Base-by-base conservation (phyloP, 768 basidiomycete species). In the Termitomyces sp. region DNA sequence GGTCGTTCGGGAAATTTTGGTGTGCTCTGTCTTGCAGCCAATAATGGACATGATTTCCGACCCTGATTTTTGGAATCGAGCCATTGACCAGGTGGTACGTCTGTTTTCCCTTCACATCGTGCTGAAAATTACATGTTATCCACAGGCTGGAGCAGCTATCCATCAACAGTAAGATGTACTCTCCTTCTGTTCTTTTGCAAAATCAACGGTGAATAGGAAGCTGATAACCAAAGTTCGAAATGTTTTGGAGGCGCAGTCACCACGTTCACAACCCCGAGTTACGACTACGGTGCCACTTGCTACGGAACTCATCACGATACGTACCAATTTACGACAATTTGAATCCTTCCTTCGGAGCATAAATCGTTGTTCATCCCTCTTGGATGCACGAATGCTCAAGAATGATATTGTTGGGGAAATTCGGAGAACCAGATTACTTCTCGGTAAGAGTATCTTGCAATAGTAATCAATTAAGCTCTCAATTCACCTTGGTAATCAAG, bases 1-100 rank as follows among this genome's bases (percentile, higher is more conserved):
- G 40, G 85, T 91, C 16, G 84, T 86, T 3, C 77, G 93, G 49
- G 97, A 99, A 73, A 82, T 98, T 64, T 77, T 89, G 0, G 82
- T 90, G 4, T 95, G 93, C 68, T 78, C 88, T 2, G 85, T 96
- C 3, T 68, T 98, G 43, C 86, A 90, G 67, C 95, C 96, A 13
- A 72, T 96, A 56, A 86, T 96, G 79, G 93, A 98, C 51, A 92
- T 96, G 88, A 69, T 98, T 38, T 81, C 90, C 32, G 97, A 99
- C 70, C 93, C 95, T 5, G 97, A 99, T 71, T 97, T 97, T 64
- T 98, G 95, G 95, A 99, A 99, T 74, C 80, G 85, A 59, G 83
- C 85, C 40, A 91, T 98, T 52, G 95, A 98, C 71, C 88, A 95
- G 74, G 84, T 92, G 75, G 95, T 94, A 70, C 74, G 92, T 77